A percentile compares a stretch with the other conserved stretches of the same genome.
Evolutionary conservation across 306 rosid genomes (phyloP).

Genomic region (Hylodesmum podocarpum): DNA sequence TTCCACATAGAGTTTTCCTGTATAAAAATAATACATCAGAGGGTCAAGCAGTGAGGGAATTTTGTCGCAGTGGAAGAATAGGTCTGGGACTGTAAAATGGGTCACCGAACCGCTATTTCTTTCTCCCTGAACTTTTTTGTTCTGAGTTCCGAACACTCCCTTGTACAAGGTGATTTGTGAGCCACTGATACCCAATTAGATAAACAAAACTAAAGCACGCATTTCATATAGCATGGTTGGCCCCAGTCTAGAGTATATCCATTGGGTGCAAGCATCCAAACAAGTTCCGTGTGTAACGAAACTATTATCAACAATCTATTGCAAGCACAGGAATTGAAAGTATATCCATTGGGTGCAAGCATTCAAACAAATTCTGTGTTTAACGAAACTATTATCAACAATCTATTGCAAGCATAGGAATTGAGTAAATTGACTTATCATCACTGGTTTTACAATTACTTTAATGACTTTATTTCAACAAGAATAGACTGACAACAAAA

Average conservation of each 20-base stretch:
- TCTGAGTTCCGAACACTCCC: too few species aligned
- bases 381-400: neutral
- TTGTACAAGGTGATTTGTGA: slow-evolving; percentile 6
- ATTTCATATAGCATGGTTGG: neutral
- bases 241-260: neutral
- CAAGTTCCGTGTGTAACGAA: neutral
- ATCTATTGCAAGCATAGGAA: slow-evolving; percentile 11
- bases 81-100: too few species aligned
- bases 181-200: neutral
- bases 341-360: neutral
- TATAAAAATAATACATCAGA: too few species aligned
- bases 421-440: neutral
- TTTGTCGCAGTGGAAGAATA: too few species aligned
- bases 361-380: neutral
- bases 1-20: too few species aligned
- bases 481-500: neutral
- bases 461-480: neutral
- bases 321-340: slow-evolving; percentile 3
- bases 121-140: too few species aligned
- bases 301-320: neutral
- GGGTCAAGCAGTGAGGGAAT: too few species aligned
- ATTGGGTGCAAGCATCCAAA: neutral
- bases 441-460: slow-evolving; percentile 24
- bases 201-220: neutral
- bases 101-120: too few species aligned